phyloP scores from a whole-genome alignment of 106 monocot species.

The Alisma plantagoaquatica region DNA sequence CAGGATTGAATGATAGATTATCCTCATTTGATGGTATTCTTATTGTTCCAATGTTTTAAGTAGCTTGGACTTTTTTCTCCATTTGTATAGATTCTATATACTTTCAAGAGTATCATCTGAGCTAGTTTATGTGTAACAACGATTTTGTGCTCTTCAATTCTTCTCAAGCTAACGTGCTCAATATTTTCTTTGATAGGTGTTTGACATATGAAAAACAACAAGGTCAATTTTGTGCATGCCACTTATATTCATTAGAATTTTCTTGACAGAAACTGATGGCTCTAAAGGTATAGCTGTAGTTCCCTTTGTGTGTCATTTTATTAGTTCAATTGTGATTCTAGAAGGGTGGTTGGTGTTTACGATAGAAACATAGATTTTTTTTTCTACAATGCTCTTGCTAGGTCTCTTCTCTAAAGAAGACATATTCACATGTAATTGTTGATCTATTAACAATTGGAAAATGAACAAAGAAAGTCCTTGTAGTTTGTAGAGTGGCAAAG shows the following conservation, averaged over 20 bases:
- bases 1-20: constrained; percentile 93
- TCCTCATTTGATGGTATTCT: constrained; percentile 93
- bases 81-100: constrained; percentile 95
- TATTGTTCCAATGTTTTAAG: constrained; percentile 98
- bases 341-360: no score
- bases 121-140: constrained; percentile 1
- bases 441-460: no score
- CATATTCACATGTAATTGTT: no score
- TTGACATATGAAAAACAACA: constrained; percentile 56
- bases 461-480: no score
- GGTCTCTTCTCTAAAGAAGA: no score
- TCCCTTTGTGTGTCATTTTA: no score
- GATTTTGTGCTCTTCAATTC: background rate
- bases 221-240: constrained; percentile 85
- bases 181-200: constrained; percentile 33
- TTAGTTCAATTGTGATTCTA: no score
- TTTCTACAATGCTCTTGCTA: no score
- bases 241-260: constrained; percentile 88
- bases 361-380: no score
- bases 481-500: no score
- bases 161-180: background rate
- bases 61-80: constrained; percentile 98
- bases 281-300: constrained; percentile 43
- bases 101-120: constrained; percentile 95
- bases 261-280: constrained; percentile 82